Evolutionary conservation across 2,329 filamentous ascomycete species (phyloP).

Genomic region (Thyridium curvatum): DNA sequence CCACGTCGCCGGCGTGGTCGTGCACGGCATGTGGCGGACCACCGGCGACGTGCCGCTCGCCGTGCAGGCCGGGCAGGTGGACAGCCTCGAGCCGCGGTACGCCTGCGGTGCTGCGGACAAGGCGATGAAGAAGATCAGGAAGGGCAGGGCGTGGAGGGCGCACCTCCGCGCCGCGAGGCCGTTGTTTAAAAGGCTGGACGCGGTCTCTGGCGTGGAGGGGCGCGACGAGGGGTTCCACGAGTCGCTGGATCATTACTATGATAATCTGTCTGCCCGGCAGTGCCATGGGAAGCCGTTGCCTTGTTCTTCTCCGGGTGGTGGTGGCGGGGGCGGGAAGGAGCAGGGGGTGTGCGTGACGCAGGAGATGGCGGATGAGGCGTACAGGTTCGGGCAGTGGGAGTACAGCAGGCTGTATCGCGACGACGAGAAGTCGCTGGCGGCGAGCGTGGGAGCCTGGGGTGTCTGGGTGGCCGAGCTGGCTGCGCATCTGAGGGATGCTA

Average conservation of each 20-base stretch:
- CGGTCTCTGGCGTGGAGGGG: slow-evolving; percentile 57
- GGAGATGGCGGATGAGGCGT: slow-evolving; percentile 60
- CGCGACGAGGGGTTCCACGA: slow-evolving; percentile 58
- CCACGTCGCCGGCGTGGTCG: slow-evolving; percentile 71
- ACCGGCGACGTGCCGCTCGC: slow-evolving; percentile 36
- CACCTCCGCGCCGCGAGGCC: slow-evolving; percentile 53
- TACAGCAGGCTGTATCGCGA: slow-evolving; percentile 75
- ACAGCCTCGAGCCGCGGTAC: slow-evolving; percentile 72
- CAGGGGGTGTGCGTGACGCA: slow-evolving; percentile 53
- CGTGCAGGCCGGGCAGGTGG: slow-evolving; percentile 50
- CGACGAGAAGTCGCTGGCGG: slow-evolving; percentile 52
- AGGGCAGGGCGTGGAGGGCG: slow-evolving; percentile 43
- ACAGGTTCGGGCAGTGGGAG: slow-evolving; percentile 73
- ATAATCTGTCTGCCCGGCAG: slow-evolving; percentile 73
- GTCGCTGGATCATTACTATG: slow-evolving; percentile 77
- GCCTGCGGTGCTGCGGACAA: slow-evolving; percentile 46
- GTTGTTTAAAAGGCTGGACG: slow-evolving; percentile 57
- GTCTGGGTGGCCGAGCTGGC: slow-evolving; percentile 71
- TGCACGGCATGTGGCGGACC: slow-evolving; percentile 60
- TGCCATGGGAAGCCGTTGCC: slow-evolving; percentile 70
- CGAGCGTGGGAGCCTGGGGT: slow-evolving; percentile 57
- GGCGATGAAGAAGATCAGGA: slow-evolving; percentile 24
- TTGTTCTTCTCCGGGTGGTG: slow-evolving; percentile 46
- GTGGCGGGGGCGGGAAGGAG: not conserved
- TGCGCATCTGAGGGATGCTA: slow-evolving; percentile 51